Conservation (phyloP, 1,139 yeast genomes). For the Kodamaea derodonti region DNA sequence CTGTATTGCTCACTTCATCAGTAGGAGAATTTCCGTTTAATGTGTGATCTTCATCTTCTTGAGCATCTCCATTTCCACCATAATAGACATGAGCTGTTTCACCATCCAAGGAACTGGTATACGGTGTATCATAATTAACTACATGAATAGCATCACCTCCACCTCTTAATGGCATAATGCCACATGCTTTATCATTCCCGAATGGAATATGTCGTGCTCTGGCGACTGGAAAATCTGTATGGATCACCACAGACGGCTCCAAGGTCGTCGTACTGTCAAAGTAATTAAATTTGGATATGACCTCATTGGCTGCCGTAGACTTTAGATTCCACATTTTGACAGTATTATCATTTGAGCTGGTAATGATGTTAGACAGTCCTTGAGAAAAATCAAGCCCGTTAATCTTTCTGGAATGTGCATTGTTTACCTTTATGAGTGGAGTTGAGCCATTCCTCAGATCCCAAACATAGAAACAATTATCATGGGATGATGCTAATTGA, state of each 20-base stretch:
- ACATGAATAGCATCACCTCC: constrained; percentile 75
- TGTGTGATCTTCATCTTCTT: background rate
- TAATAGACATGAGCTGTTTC: constrained; percentile 25
- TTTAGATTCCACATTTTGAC: constrained; percentile 83
- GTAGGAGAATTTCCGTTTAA: background rate
- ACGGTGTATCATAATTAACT: constrained; percentile 50
- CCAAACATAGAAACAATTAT: constrained; percentile 78
- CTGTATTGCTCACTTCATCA: background rate
- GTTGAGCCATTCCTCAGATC: constrained; percentile 78
- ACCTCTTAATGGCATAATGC: constrained; percentile 86
- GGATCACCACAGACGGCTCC: constrained; percentile 55
- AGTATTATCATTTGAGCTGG: constrained; percentile 82
- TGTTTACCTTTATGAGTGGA: constrained; percentile 60
- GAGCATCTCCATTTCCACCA: constrained; percentile 9
- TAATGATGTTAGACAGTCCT: constrained; percentile 55
- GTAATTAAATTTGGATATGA: constrained; percentile 19
- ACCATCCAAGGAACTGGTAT: constrained; percentile 32
- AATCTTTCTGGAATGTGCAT: constrained; percentile 77
- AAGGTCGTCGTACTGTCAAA: constrained; percentile 18
- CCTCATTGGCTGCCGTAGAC: constrained; percentile 19
- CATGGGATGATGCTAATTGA: constrained; percentile 83
- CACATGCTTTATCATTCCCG: constrained; percentile 73
- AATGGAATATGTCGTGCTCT: constrained; percentile 86
- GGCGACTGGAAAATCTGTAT: constrained; percentile 81
- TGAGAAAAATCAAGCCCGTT: constrained; percentile 84